Base-by-base conservation (phyloP, 2,329 filamentous ascomycete genomes). In the Conoideocrella luteorostrata region DNA sequence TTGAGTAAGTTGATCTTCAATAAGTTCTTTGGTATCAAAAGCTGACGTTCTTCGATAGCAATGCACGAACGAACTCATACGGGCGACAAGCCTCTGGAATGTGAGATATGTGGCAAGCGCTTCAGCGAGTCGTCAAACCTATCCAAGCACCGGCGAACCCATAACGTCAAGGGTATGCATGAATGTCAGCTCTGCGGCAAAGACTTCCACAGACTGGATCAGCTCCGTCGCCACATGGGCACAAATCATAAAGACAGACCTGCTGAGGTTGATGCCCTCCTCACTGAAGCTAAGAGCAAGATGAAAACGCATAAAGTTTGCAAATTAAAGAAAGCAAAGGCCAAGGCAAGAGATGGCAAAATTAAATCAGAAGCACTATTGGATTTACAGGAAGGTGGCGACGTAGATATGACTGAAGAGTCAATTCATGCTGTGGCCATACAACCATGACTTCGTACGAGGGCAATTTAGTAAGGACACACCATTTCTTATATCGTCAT, bases 51-150 rank as follows among this genome's bases (percentile, higher is more conserved):
- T 13, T 18, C n/a, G n/a, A 30, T 38, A 81, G 78, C 80, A n/a
- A 83, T 83, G 69, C 82, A 86, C 52, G 73, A 75, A 52, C 72
- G 80, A 30, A 80, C 75, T 2, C 82, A 86, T 53, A 83, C 81
- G 1, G 78, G 80, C 33, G 72, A 77, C 37, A 84, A 84, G 54
- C 80, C 80, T 0, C 62, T 84, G 0, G 61, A 66, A 35, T 84
- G 80, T 49, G 70, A 76, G 2, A 65, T 74, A 22, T 84, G 80
- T 51, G 69, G 68, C 36, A 80, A 78, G 53, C 63, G 62, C 9
- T 84, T 84, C 55, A 72, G 75, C 47, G 79, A 84, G 56, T 83
- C 79, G 0, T 83, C 79, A 4, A 84, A 84, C 52, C 63, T 84
- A 15, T 78, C 79, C 40, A 84, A 84, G 52, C 80, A 84, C 55